Conservation (phyloP, 352 stramenopile species). For the Phytophthora idaei region DNA sequence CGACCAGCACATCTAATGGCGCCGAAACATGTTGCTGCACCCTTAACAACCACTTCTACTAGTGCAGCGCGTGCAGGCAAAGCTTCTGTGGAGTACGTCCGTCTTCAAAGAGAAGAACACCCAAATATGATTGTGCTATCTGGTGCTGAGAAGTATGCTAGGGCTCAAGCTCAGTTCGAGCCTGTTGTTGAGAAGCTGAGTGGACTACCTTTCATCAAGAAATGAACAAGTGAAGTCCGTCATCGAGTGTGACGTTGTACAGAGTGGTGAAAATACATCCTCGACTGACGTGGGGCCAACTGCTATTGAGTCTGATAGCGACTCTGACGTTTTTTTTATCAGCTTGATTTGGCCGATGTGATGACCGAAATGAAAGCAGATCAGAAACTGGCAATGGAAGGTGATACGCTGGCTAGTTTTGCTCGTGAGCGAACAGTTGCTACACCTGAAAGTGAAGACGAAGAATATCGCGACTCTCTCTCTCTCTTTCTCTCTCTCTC, state of each 20-base stretch:
- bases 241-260: not conserved
- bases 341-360: not conserved
- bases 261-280: not conserved
- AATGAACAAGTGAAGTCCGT: not conserved
- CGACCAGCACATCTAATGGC: not conserved
- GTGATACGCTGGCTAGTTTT: not conserved
- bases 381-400: not conserved
- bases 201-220: not conserved
- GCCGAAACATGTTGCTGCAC: not conserved
- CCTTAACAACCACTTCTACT: not conserved
- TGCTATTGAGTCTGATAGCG: not conserved
- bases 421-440: not conserved
- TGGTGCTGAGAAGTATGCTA: not conserved
- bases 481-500: too few relatives aligned
- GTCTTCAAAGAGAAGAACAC: not conserved
- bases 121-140: not conserved
- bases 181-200: not conserved
- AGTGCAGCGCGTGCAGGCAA: not conserved
- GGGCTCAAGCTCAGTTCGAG: not conserved
- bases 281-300: not conserved
- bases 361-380: not conserved
- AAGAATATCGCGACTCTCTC: not conserved
- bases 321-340: not conserved
- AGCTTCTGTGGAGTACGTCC: not conserved
- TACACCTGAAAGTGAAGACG: not conserved